A percentile compares a stretch with the other conserved stretches of the same genome.
phyloP scores from a whole-genome alignment of 2,329 filamentous ascomycete genomes.

The Pseudofabraea citricarpa region DNA sequence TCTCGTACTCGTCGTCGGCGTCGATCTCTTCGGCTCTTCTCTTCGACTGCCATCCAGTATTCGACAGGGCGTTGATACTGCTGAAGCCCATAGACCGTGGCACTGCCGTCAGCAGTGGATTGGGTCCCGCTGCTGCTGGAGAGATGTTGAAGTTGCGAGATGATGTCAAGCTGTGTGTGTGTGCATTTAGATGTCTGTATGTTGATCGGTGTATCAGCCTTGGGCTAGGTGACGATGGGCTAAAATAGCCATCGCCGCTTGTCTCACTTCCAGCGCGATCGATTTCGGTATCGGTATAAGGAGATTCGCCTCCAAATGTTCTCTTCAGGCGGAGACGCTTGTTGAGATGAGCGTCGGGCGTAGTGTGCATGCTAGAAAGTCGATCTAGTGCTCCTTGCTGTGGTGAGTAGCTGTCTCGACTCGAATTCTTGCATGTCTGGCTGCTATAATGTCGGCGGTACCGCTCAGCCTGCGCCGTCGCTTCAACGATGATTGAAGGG shows the following conservation, averaged over 20 bases:
- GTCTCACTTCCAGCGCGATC: constrained; percentile 26
- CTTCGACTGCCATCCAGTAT: constrained; percentile 10
- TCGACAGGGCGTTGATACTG: neutral
- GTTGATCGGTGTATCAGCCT: constrained; percentile 12
- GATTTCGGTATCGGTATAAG: constrained; percentile 37
- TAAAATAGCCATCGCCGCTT: constrained; percentile 22
- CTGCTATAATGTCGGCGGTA: constrained; percentile 30
- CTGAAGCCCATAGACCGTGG: constrained; percentile 30
- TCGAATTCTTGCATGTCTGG: constrained; percentile 14
- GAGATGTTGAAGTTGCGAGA: constrained; percentile 18
- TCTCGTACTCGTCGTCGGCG: constrained; percentile 21
- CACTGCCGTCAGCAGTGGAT: constrained; percentile 40
- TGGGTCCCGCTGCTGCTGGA: constrained; percentile 18
- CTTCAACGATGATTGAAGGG: constrained; percentile 45
- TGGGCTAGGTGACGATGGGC: constrained; percentile 10
- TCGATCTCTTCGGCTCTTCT: constrained; percentile 17
- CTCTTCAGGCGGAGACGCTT: constrained; percentile 28
- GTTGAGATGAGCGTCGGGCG: constrained; percentile 15
- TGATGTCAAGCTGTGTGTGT: constrained; percentile 15
- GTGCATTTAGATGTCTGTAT: constrained; percentile 27
- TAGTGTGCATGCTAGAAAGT: constrained; percentile 8
- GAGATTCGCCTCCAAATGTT: constrained; percentile 29
- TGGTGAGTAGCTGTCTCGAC: constrained; percentile 23
- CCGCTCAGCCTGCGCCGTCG: constrained; percentile 44
- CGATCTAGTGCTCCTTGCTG: constrained; percentile 12